Evolutionary conservation across 2,329 filamentous ascomycete genomes (phyloP), one percentile per base, ranked within the genome.

Genomic region (Byssothecium circinans): DNA sequence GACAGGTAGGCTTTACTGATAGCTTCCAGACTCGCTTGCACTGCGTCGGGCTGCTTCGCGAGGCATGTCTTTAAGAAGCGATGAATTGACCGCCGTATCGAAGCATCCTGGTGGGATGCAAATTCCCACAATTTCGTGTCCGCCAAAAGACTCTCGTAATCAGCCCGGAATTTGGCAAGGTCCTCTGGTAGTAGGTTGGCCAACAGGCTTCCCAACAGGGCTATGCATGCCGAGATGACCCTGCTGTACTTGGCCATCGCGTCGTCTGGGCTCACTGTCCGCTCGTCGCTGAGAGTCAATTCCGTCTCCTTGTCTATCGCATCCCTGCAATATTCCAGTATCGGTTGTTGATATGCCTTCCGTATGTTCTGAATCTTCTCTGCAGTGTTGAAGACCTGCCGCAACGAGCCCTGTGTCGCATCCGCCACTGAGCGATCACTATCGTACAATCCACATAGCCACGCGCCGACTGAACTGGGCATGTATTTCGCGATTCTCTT

Each of bases 391-490:
- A 97, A 86, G 33, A 96, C 88, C 2, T 81, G 81, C 0, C 81
- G 80, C 15, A 96, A 77, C 0, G 91, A 88, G 37, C 92, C 86
- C 49, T 82, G 80, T 2, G 91, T 91, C n/a, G 89, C 84, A 47
- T 85, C 83, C 7, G 87, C 79, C 12, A 91, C 90, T 15, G 80
- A 79, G 45, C 85, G 84, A 65, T 99, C 92, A 56, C 83, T 87
- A 69, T 99, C 94, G 65, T 91, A 95, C 1, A 87, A 81, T 1
- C 92, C 94, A 7, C 89, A 88, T 11, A 97, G 80, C 94, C 95
- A 99, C n/a, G 89, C 81, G 8, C 88, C 91, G 37, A 95, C 85
- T 29, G 95, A 78, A 50, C 81, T 84, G 11, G 89, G 84, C 52
- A 99, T 79, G 59, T 87, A 80, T 54, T 83, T 88, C 53, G 89